Conservation (phyloP, 805 yeast species). For the Saturnispora quitensis region DNA sequence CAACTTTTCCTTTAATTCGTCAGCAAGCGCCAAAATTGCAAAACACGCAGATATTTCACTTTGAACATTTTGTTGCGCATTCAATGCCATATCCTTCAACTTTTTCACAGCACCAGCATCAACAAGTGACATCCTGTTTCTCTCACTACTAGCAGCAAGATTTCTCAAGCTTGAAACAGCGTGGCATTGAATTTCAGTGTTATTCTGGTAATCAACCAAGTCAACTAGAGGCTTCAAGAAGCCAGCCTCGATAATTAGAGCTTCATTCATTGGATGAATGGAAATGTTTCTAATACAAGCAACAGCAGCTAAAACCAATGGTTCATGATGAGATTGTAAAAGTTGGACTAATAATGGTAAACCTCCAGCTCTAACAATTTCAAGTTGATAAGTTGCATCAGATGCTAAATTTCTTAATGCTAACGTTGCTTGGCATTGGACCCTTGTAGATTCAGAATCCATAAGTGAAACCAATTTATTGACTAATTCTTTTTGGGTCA, state of each 20-base stretch:
- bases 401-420: conserved; percentile 94
- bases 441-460: conserved; percentile 91
- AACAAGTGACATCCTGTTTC: conserved; percentile 81
- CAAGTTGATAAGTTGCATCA: conserved; percentile 91
- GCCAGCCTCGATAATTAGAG: conserved; percentile 92
- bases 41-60: conserved; percentile 95
- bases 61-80: conserved; percentile 86
- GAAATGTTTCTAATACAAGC: conserved; percentile 97
- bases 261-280: conserved; percentile 93
- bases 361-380: conserved; percentile 92
- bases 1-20: conserved; percentile 79
- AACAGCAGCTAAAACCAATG: conserved; percentile 89
- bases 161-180: conserved; percentile 94
- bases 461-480: conserved; percentile 78
- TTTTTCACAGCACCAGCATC: conserved; percentile 94
- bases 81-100: conserved; percentile 78
- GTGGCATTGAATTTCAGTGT: conserved; percentile 96
- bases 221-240: conserved; percentile 85
- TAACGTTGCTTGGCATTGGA: conserved; percentile 96
- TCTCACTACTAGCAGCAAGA: conserved; percentile 90
- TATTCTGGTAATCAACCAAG: conserved; percentile 72
- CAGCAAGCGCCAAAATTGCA: conserved; percentile 94
- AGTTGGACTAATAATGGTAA: conserved; percentile 87
- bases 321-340: conserved; percentile 82
- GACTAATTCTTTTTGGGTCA: conserved; percentile 89